Evolutionary conservation across 805 yeast species (phyloP).

Genomic region (Dipodascus albidus): DNA sequence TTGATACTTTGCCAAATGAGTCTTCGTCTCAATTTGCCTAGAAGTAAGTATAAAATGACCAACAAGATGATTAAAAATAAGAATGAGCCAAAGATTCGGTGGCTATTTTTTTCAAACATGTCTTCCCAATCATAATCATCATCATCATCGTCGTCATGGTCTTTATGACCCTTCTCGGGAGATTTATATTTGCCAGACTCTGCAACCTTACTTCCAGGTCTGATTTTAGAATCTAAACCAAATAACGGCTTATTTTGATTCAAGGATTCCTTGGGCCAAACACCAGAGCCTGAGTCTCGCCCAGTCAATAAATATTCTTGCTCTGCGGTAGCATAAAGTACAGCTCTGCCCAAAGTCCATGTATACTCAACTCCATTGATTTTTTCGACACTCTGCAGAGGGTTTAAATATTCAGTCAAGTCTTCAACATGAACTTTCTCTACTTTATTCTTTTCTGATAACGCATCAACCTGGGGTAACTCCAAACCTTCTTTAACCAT

Average conservation of each 20-base stretch:
- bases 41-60: slow-evolving; percentile 25
- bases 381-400: slow-evolving; percentile 65
- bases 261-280: not conserved
- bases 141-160: slow-evolving; percentile 24
- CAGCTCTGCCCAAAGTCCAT: slow-evolving; percentile 78
- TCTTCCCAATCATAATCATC: slow-evolving; percentile 23
- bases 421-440: not conserved
- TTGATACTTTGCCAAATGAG: not conserved
- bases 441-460: slow-evolving; percentile 14
- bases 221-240: not conserved
- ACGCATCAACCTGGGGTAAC: not conserved
- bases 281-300: not conserved
- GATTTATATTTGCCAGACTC: not conserved
- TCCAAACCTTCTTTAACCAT: slow-evolving; percentile 7
- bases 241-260: not conserved
- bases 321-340: slow-evolving; percentile 63
- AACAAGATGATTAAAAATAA: slow-evolving; percentile 24
- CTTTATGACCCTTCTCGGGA: slow-evolving; percentile 2
- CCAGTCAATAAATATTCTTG: slow-evolving; percentile 18
- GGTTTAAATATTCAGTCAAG: slow-evolving; percentile 24
- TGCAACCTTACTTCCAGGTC: not conserved
- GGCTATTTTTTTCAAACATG: slow-evolving; percentile 12
- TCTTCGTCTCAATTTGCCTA: slow-evolving; percentile 21
- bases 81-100: slow-evolving; percentile 30
- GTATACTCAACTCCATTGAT: slow-evolving; percentile 73